phyloP scores from a whole-genome alignment of 208 protist genomes.

The Polymyxa betae region DNA sequence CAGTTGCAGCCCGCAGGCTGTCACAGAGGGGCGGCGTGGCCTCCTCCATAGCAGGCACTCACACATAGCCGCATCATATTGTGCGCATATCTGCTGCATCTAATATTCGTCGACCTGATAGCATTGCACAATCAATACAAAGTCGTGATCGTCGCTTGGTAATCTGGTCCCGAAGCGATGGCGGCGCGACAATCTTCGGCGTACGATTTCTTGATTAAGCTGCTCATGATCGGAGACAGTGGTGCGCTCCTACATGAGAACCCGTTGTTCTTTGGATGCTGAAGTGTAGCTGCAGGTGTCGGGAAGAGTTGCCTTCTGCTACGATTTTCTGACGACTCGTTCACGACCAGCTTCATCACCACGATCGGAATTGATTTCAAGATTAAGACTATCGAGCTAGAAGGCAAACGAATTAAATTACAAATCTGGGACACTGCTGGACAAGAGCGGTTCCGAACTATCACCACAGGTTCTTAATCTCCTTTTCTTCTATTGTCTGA shows the following conservation, averaged over 20 bases:
- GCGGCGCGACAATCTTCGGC: conserved; percentile 47
- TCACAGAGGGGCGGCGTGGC: not conserved
- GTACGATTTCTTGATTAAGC: conserved; percentile 66
- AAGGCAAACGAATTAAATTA: conserved; percentile 84
- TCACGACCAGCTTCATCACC: conserved; percentile 85
- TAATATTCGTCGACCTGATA: too few species aligned
- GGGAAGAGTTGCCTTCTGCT: conserved; percentile 85
- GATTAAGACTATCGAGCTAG: conserved; percentile 83
- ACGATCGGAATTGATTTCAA: conserved; percentile 91
- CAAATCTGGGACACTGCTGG: conserved; percentile 87
- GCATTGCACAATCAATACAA: too few species aligned
- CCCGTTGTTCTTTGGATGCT: not conserved
- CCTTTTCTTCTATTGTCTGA: conserved; percentile 57
- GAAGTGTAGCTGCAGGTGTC: conserved; percentile 73
- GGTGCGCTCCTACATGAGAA: conserved; percentile 7
- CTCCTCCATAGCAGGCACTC: too few species aligned
- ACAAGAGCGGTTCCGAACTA: conserved; percentile 77
- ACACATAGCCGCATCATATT: not conserved
- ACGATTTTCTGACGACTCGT: conserved; percentile 85
- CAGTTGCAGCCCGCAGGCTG: too few species aligned
- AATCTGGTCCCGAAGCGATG: not conserved
- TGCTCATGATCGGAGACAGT: conserved; percentile 64
- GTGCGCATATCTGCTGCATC: not conserved
- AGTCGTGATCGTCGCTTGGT: too few species aligned
- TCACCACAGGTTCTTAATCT: conserved; percentile 75